These are phyloP conservation scores for Allium sativum DNA, from an alignment of 106 monocot species.

Conservation along the genomic window DNA sequence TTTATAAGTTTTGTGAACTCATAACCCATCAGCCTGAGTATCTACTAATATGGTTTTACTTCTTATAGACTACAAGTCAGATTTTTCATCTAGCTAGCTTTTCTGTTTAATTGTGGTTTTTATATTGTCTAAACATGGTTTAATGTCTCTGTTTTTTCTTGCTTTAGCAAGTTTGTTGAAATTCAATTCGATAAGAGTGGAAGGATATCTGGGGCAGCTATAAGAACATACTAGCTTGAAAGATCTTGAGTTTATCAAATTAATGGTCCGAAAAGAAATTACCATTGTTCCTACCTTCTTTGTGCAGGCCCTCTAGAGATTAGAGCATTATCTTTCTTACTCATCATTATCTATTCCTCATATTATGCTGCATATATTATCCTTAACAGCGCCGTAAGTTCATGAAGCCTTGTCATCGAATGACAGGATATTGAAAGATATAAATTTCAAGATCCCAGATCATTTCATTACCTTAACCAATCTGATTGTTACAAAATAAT, in stretches of 20 bases:
- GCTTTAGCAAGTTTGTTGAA: slow-evolving; percentile 69
- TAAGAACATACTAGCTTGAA: slow-evolving; percentile 58
- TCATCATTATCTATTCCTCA: not conserved
- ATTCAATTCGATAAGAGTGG: slow-evolving; percentile 59
- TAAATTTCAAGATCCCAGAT: slow-evolving; percentile 31
- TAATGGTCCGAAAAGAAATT: slow-evolving; percentile 48
- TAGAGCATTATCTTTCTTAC: not conserved
- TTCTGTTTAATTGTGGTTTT: too few relatives aligned
- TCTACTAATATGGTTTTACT: not conserved
- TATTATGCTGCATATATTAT: slow-evolving; percentile 4
- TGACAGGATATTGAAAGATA: slow-evolving; percentile 38
- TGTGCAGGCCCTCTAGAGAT: slow-evolving; percentile 51
- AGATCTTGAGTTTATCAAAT: slow-evolving; percentile 58
- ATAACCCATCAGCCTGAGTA: too few relatives aligned
- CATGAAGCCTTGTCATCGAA: too few relatives aligned
- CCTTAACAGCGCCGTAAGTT: not conserved
- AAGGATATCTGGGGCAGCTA: slow-evolving; percentile 57
- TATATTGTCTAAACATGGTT: too few relatives aligned
- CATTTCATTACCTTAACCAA: slow-evolving; percentile 61
- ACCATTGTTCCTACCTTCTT: slow-evolving; percentile 60
- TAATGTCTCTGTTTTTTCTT: slow-evolving; percentile 8
- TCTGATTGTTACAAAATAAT: slow-evolving; percentile 46
- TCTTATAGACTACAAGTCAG: not conserved
- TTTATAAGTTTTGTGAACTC: too few relatives aligned
- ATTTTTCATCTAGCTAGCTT: not conserved